Evolutionary conservation across 75 land plant genomes (phyloP), one percentile per base, ranked within the genome.

Genomic region (Adiantum capillusveneris): DNA sequence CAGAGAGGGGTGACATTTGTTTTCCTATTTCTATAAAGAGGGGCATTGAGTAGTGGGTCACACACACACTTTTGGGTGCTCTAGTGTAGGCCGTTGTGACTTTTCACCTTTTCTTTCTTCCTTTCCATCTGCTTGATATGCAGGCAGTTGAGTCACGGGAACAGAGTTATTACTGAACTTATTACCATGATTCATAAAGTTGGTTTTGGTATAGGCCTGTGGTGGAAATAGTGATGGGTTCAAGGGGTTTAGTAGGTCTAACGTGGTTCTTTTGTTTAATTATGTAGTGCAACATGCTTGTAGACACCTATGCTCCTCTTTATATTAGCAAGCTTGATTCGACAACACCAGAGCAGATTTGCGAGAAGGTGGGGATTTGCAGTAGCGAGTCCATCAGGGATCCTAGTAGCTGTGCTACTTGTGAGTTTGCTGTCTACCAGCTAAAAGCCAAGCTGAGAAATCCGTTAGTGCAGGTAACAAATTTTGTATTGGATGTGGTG

Each of bases 351-450:
- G 56, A 69, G 46, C 65, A 61, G 44, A 37, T 69, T 22, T 69
- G 71, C 43, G 22, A 69, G 58, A 53, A 28, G 64, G 44, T 56
- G 16, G 43, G 39, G 42, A 49, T 69, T 13, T 69, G 71, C 57
- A 61, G 42, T 19, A 29, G 57, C 20, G 37, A 51, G 5, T 36
- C 39, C 26, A n/a, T 18, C 3, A 42, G 24, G 31, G 45, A 44
- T 25, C 56, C 64, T 29, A 69, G 57, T 55, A 53, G 61, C 50
- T 69, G 71, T 69, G 71, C 57, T 20, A 44, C 65, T 1, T 69
- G 71, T 24, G 31, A 69, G 39, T 69, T 69, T 56, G 65, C 53
- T 21, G 56, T 69, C 24, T 42, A 61, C 25, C 60, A 69, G 34
- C 28, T 69, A 43, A 69, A 69, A 63, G 13, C 43, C 58, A 69